Base-by-base conservation (phyloP, 2,329 filamentous ascomycete species). In the Acrocalymma vagum region DNA sequence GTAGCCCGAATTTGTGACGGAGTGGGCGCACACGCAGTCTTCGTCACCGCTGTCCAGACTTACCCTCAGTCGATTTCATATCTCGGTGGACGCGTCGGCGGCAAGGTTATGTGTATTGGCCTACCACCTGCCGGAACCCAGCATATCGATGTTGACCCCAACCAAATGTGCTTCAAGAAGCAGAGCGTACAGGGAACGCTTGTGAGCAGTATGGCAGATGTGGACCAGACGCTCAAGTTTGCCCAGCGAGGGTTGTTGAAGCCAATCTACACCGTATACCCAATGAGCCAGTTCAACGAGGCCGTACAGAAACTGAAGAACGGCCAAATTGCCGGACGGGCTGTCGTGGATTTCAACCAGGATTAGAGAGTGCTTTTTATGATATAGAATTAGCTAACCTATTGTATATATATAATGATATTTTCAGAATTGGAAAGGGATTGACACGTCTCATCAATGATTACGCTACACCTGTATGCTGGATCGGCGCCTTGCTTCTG, bases 341-440 rank as follows among this genome's bases (percentile, higher is more conserved):
- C 78, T 28, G 78, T 81, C 9, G 70, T 82, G 14, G 75, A 80
- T 52, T 82, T 82, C 50, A 78, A 81, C 18, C 48, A 51, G 34
- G 62, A 65, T 28, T 69, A 64, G 43, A 23, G 18, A 14, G 15
- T 8, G 26, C 8, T 29, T 7, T n/a, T n/a, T n/a, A n/a, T n/a
- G n/a, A n/a, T n/a, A n/a, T n/a, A n/a, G n/a, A n/a, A n/a, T n/a
- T n/a, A n/a, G n/a, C n/a, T n/a, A n/a, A n/a, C n/a, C n/a, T n/a
- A n/a, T n/a, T n/a, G n/a, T n/a, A n/a, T n/a, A n/a, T n/a, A n/a
- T n/a, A n/a, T n/a, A n/a, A n/a, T n/a, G n/a, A n/a, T n/a, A n/a
- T n/a, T n/a, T n/a, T n/a, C n/a, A n/a, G n/a, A n/a, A n/a, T n/a
- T n/a, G n/a, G n/a, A n/a, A n/a, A n/a, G n/a, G n/a, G n/a, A n/a